Conservation (phyloP, 768 basidiomycete genomes). For the Dioszegia crocea region DNA sequence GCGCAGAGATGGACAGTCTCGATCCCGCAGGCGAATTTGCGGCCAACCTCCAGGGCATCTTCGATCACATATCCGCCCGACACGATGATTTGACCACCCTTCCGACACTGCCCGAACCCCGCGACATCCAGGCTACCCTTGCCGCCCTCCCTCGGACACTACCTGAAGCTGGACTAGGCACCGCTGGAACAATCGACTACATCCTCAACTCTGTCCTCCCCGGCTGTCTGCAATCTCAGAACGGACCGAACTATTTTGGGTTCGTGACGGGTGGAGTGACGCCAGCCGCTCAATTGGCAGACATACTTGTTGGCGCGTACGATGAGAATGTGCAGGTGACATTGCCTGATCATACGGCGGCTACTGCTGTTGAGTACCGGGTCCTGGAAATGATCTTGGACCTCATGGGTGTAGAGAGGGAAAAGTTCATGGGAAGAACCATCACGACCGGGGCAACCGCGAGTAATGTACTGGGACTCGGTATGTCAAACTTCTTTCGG, state of each 20-base stretch:
- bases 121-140: slow-evolving; percentile 13
- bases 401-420: slow-evolving; percentile 33
- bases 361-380: slow-evolving; percentile 42
- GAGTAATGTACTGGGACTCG: slow-evolving; percentile 53
- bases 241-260: slow-evolving; percentile 49
- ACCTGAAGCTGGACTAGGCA: slow-evolving; percentile 48
- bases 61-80: slow-evolving; percentile 14
- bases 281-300: slow-evolving; percentile 50
- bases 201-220: slow-evolving; percentile 46
- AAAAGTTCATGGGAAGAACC: slow-evolving; percentile 48
- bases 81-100: slow-evolving; percentile 16
- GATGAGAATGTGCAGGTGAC: slow-evolving; percentile 51
- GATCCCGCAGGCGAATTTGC: not conserved
- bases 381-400: slow-evolving; percentile 45
- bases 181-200: slow-evolving; percentile 28
- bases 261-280: slow-evolving; percentile 50
- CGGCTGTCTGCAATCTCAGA: slow-evolving; percentile 50
- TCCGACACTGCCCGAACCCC: slow-evolving; percentile 15
- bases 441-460: slow-evolving; percentile 54
- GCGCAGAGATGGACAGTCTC: too few relatives aligned
- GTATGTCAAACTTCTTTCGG: slow-evolving; percentile 18
- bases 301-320: slow-evolving; percentile 50
- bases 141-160: slow-evolving; percentile 38
- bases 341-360: slow-evolving; percentile 34
- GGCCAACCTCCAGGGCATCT: not conserved